Evolutionary conservation across 768 basidiomycete genomes (phyloP).

Genomic region (Sporobolomyces pararoseus): DNA sequence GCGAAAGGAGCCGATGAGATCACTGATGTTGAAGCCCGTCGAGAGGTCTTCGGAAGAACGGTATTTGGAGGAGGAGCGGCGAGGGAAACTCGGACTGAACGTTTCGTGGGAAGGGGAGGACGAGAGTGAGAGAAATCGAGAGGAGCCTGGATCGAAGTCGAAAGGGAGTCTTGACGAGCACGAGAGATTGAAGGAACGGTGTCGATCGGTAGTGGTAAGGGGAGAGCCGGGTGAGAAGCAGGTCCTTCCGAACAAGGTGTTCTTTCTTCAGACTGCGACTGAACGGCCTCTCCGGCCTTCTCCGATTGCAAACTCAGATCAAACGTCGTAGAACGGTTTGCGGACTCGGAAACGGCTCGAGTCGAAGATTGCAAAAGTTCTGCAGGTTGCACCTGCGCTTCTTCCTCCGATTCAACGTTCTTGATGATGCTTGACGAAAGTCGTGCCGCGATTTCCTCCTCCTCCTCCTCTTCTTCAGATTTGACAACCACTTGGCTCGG

Average conservation of each 20-base stretch:
- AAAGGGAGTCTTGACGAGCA: neutral
- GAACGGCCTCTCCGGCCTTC: no score
- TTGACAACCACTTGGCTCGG: neutral
- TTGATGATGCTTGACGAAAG: no score
- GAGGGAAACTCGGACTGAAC: conserved; percentile 7
- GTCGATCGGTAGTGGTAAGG: neutral
- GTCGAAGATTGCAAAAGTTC: no score
- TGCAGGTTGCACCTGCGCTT: no score
- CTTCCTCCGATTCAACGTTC: neutral
- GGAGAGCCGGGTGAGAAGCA: neutral
- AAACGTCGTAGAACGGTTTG: no score
- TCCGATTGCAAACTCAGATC: no score
- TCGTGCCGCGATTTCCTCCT: neutral
- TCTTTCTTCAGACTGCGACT: no score
- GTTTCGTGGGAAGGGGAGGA: neutral
- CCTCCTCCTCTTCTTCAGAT: neutral
- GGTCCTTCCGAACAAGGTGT: no score
- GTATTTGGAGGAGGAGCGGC: neutral
- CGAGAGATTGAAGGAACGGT: neutral
- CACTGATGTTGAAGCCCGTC: conserved; percentile 3
- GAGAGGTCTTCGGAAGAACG: neutral
- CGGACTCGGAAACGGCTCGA: no score
- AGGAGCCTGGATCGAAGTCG: neutral
- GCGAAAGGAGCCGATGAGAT: neutral
- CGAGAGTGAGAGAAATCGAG: neutral